Base-by-base conservation (phyloP, 2,329 filamentous ascomycete species). In the Exophiala lecanii-corni region DNA sequence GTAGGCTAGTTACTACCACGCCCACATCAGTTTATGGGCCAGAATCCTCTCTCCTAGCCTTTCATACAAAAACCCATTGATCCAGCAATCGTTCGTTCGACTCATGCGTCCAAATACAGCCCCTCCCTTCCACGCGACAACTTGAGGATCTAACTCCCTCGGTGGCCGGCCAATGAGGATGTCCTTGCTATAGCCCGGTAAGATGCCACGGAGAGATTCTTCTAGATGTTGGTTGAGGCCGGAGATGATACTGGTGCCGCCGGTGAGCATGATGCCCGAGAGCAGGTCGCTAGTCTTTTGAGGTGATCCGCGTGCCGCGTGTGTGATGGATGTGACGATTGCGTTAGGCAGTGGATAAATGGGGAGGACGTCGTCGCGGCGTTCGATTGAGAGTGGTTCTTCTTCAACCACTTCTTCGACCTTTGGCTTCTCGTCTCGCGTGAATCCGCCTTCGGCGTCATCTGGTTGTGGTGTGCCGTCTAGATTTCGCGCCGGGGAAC, bases 71-170 rank as follows among this genome's bases (percentile, higher is more conserved):
- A 84, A 74, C 35, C 80, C 78, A 10, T 83, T 84, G 59, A 97
- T 87, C 92, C 92, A 98, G 58, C 85, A 92, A 64, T 98, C 92
- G 66, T 97, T 97, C 12, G 88, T 89, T 34, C 71, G 72, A 47
- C 82, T 78, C 55, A 97, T 70, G 68, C 94, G 89, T 2, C 88
- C 89, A 71, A 96, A 98, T 12, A 98, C 89, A 61, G 89, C 95
- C 1, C 87, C 92, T 3, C 92, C 92, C 74, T 98, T 98, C 92
- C 92, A 98, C 6, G 84, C 82, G 40, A 97, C 85, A n/a, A 97
- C 89, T 66, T 96, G 89, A 47, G 92, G 88, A 66, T 98, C 92
- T 70, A 98, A 84, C 57, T 98, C 92, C 57, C 91, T 75, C 0
- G 92, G 92, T n/a, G 81, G 80, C 15, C 75, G 72, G 1, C 77